Evolutionary conservation across 1,284 basidiomycete genomes (phyloP).

Genomic region (Hemileia vastatrix): DNA sequence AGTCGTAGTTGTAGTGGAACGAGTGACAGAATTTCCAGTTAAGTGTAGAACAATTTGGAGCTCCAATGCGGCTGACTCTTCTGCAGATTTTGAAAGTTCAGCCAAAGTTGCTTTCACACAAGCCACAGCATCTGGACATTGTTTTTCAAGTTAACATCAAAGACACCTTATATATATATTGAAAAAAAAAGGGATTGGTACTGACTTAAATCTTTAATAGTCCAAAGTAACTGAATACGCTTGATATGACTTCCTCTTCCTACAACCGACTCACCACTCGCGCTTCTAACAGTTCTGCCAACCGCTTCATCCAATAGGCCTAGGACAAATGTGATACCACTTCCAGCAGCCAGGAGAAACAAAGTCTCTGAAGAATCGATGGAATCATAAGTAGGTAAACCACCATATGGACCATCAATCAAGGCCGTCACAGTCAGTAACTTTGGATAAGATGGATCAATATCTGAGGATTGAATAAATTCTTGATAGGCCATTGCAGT

Average conservation of each 20-base stretch:
- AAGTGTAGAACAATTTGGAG: neutral
- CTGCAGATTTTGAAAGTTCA: too few relatives aligned
- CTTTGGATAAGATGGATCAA: neutral
- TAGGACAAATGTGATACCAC: slow-evolving; percentile 1
- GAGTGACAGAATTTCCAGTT: neutral
- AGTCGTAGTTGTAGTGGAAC: neutral
- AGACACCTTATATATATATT: neutral
- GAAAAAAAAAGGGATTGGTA: neutral
- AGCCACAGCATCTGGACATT: neutral
- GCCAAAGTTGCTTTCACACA: too few relatives aligned
- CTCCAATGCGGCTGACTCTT: too few relatives aligned
- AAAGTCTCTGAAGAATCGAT: neutral
- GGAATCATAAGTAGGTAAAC: neutral
- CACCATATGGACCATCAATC: slow-evolving; percentile 6
- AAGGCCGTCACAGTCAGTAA: neutral
- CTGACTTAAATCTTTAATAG: neutral
- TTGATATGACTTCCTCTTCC: neutral
- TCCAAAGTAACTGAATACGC: neutral
- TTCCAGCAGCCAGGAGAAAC: neutral
- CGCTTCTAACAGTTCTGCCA: neutral
- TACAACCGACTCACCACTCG: too few relatives aligned
- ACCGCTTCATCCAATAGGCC: slow-evolving; percentile 2
- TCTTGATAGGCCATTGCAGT: too few relatives aligned
- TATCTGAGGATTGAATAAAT: too few relatives aligned
- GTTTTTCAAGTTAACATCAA: neutral